Conservation (phyloP, 2,329 filamentous ascomycete genomes). For the Aspergillus sp. region DNA sequence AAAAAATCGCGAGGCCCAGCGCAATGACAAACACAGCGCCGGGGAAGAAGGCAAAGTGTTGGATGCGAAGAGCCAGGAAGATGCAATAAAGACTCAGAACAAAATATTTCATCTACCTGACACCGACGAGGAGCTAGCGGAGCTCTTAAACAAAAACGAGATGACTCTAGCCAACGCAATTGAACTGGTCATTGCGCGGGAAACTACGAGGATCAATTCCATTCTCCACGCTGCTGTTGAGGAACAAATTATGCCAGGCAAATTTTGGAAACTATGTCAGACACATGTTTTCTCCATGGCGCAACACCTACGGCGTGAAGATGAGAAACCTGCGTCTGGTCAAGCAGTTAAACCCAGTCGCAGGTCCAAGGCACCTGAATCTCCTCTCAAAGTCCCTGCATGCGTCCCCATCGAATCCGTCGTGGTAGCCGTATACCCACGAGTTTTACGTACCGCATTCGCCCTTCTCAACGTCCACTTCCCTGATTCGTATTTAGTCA, state of each 20-base stretch:
- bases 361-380: background rate
- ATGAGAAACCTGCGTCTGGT: background rate
- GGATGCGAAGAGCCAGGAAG: background rate
- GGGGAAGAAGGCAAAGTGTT: background rate
- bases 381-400: constrained; percentile 31
- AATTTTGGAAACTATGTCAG: constrained; percentile 41
- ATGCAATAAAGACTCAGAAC: background rate
- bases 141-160: constrained; percentile 11
- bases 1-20: background rate
- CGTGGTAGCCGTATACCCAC: constrained; percentile 41
- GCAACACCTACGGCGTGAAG: constrained; percentile 20
- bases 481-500: constrained; percentile 40
- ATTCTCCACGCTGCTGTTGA: constrained; percentile 30
- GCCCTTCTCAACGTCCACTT: constrained; percentile 41
- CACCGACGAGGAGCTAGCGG: constrained; percentile 5
- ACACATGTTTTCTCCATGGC: constrained; percentile 42
- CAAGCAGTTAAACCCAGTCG: background rate
- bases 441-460: constrained; percentile 42
- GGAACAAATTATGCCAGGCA: constrained; percentile 29
- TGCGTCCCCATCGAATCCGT: constrained; percentile 32
- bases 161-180: constrained; percentile 25
- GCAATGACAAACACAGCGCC: background rate
- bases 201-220: constrained; percentile 32
- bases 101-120: background rate
- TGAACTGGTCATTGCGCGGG: constrained; percentile 28